Conservation (phyloP, 805 yeast species). For the Yarrowia alimentaria region DNA sequence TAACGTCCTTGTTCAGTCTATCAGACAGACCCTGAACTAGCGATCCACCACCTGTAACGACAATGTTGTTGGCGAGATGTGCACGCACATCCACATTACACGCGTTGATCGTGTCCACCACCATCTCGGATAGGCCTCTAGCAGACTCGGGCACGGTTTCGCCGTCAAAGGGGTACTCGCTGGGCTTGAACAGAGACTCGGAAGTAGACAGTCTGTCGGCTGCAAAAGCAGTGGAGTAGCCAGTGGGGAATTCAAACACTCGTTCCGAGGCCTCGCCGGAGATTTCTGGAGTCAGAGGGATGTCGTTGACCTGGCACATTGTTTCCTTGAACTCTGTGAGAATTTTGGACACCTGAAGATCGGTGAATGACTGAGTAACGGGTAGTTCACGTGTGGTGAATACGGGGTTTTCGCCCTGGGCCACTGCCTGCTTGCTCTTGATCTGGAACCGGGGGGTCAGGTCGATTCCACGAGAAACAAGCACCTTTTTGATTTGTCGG, state of each 20-base stretch:
- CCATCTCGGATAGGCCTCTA: conserved; percentile 55
- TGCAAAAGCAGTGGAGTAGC: conserved; percentile 61
- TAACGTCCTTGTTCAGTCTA: conserved; percentile 67
- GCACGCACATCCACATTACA: conserved; percentile 87
- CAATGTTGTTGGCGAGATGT: conserved; percentile 82
- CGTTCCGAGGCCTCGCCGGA: conserved; percentile 40
- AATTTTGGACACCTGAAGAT: conserved; percentile 52
- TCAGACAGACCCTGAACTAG: conserved; percentile 79
- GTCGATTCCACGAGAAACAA: conserved; percentile 41
- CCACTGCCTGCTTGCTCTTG: conserved; percentile 44
- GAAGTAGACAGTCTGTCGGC: conserved; percentile 61
- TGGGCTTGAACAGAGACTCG: conserved; percentile 72
- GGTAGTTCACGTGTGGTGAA: conserved; percentile 36
- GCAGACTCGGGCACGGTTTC: conserved; percentile 20
- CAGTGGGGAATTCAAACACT: conserved; percentile 57
- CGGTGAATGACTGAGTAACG: conserved; percentile 52
- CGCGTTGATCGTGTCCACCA: conserved; percentile 48
- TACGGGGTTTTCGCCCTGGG: conserved; percentile 41
- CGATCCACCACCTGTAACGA: conserved; percentile 81
- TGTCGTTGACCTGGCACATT: conserved; percentile 41
- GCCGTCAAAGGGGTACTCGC: conserved; percentile 36
- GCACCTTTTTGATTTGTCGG: conserved; percentile 49
- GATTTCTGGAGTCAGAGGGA: conserved; percentile 44
- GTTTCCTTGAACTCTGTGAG: conserved; percentile 51
- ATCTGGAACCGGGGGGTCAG: conserved; percentile 52